Percentiles rank a stretch among this genome's conserved stretches.
These are phyloP conservation scores for Chalaropsis thielavioides DNA, from an alignment of 2,329 filamentous ascomycete genomes.

Conservation along the genomic window DNA sequence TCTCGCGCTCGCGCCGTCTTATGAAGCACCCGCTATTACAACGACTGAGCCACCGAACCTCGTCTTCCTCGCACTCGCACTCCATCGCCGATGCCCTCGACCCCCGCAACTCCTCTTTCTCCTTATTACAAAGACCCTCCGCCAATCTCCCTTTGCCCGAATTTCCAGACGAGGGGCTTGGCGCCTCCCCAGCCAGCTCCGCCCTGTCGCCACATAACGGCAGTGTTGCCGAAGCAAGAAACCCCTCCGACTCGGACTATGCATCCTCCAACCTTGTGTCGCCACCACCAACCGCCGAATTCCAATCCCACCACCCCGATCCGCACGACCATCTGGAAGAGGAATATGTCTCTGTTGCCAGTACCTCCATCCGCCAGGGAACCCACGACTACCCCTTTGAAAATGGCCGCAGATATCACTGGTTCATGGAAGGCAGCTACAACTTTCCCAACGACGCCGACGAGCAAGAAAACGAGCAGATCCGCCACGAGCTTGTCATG, in stretches of 20 bases:
- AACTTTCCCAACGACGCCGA: slow-evolving; percentile 46
- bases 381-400: slow-evolving; percentile 16
- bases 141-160: not conserved
- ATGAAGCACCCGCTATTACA: slow-evolving; percentile 13
- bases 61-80: not conserved
- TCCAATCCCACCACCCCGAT: not conserved
- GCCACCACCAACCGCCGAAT: not conserved
- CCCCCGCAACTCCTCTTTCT: not conserved
- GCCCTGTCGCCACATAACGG: too few relatives aligned
- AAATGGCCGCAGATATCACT: slow-evolving; percentile 27
- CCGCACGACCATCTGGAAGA: slow-evolving; percentile 2
- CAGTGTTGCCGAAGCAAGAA: not conserved
- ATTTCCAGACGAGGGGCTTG: not conserved
- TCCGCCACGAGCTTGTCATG: slow-evolving; percentile 41
- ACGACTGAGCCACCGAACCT: not conserved
- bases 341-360: slow-evolving; percentile 8
- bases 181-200: not conserved
- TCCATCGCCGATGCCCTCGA: not conserved
- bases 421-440: slow-evolving; percentile 33
- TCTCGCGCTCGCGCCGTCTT: slow-evolving; percentile 5
- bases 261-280: not conserved
- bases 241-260: not conserved
- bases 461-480: slow-evolving; percentile 44
- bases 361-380: slow-evolving; percentile 12
- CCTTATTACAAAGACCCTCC: not conserved